Base-by-base conservation (phyloP, 176 grass and related monocot species). In the Guadua angustifolia region DNA sequence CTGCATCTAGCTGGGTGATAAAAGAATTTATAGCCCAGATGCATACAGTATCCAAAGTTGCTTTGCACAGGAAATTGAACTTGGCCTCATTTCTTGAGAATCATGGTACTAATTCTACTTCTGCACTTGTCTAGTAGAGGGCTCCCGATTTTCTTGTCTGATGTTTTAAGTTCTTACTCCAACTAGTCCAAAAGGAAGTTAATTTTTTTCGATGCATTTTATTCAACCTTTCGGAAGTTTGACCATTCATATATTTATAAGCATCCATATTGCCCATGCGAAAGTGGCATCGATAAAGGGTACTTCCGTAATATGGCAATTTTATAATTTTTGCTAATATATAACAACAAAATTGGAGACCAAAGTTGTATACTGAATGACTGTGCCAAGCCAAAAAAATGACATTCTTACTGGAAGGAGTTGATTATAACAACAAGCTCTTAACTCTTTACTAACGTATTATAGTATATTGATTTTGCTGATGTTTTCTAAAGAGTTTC, bases 11-110 rank as follows among this genome's bases (percentile, higher is more conserved):
- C 36, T 98, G 95, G 93, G 93, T 98, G 80, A 88, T 92, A 83
- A 95, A 93, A 86, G 95, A 98, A 79, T 98, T 98, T 83, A 92
- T 92, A 80, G 87, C 89, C 73, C 95, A 98, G 80, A 93, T 95
- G 66, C 91, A 93, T 85, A 92, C 93, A 36, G 91, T 98, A 66
- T 92, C 93, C 11, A 95, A 95, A 86, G 88, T 98, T 74, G 89
- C 95, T 80, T 72, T 90, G 78, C 86, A 90, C 66, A 88, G 95
- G 80, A 93, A 87, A 88, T 84, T 76, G 21, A 98, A 98, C 77
- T 87, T 98, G 85, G 91, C 91, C 25, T 63, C 85, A 52, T 98
- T 98, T 85, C 92, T 98, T 32, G 83, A 95, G 74, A 98, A 78
- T 74, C 88, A 92, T 65, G 95, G 95, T 98, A 98, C 75, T 77